Conservation (phyloP, 345 rosid species). For the Kernera saxatilis region DNA sequence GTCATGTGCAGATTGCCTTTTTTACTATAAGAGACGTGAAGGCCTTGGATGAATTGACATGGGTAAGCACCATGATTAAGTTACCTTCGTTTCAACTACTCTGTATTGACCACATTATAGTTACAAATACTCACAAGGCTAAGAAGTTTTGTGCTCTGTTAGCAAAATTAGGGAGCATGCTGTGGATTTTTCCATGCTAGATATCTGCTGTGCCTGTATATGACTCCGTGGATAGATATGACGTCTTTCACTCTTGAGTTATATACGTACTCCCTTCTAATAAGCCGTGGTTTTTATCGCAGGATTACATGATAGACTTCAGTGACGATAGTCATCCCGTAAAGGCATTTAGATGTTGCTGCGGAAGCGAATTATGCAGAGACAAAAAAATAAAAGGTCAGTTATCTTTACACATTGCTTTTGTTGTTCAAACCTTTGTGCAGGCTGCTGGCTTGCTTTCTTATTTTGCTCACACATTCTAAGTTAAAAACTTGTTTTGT, state of each 20-base stretch:
- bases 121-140: neutral
- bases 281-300: constrained; percentile 11
- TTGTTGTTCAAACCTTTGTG: neutral
- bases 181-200: neutral
- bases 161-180: neutral
- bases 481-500: neutral
- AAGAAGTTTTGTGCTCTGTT: neutral
- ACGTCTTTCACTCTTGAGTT: neutral
- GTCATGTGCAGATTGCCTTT: constrained; percentile 67
- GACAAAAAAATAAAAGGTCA: constrained; percentile 34
- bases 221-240: neutral
- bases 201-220: neutral
- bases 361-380: constrained; percentile 69
- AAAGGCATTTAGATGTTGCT: constrained; percentile 65
- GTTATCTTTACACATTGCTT: constrained; percentile 12
- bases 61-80: constrained; percentile 51
- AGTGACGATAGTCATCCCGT: constrained; percentile 59
- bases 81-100: neutral
- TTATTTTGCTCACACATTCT: neutral
- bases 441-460: neutral
- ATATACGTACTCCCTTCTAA: neutral
- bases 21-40: constrained; percentile 67
- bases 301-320: constrained; percentile 88
- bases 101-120: neutral
- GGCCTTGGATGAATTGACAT: constrained; percentile 75